Conservation (phyloP, 176 grass and related monocot species). For the Lolium perenne region DNA sequence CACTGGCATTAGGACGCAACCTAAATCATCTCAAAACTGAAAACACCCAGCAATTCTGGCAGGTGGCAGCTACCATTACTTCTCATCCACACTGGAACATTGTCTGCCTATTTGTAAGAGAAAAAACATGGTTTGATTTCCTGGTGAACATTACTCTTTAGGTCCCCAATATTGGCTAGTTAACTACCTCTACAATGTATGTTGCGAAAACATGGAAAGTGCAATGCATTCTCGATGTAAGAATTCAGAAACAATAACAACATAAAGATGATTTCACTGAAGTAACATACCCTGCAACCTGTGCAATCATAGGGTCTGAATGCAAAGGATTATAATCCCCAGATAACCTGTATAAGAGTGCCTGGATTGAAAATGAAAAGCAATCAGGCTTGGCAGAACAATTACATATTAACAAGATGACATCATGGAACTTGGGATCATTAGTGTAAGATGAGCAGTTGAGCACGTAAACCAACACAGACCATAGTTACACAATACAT, state of each 20-base stretch:
- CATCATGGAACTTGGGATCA: not conserved
- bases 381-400: slow-evolving; percentile 29
- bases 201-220: not conserved
- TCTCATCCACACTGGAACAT: too few relatives aligned
- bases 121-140: too few relatives aligned
- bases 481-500: not conserved
- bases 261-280: not conserved
- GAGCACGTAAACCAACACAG: slow-evolving; percentile 16
- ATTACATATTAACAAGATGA: slow-evolving; percentile 11
- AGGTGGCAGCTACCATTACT: too few relatives aligned
- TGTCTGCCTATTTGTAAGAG: too few relatives aligned
- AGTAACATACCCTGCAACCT: slow-evolving; percentile 76
- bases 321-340: slow-evolving; percentile 99
- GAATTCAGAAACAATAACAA: not conserved
- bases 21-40: too few relatives aligned
- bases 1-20: too few relatives aligned
- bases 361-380: slow-evolving; percentile 50
- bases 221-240: not conserved
- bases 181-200: not conserved
- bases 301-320: slow-evolving; percentile 83
- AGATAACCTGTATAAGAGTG: slow-evolving; percentile 84
- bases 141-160: not conserved
- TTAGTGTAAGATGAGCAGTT: slow-evolving; percentile 11
- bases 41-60: too few relatives aligned
- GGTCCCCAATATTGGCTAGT: not conserved